Evolutionary conservation across 768 basidiomycete genomes (phyloP).

Genomic region (Chalciporus chontae): DNA sequence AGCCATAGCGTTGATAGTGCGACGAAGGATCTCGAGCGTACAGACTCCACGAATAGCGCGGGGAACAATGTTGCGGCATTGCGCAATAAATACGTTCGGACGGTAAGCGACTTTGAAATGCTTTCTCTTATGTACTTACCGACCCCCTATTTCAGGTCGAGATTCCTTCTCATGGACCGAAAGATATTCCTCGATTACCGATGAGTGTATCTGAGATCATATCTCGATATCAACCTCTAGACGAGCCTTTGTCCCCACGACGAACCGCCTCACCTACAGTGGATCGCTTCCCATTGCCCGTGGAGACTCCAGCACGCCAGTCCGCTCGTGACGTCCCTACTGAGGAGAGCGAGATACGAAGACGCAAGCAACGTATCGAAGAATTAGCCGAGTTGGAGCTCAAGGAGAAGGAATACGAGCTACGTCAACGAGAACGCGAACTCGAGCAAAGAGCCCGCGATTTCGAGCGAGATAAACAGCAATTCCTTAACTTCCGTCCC

Average conservation of each 20-base stretch:
- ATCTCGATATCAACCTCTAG: constrained; percentile 52
- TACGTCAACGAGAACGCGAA: constrained; percentile 52
- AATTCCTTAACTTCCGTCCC: constrained; percentile 35
- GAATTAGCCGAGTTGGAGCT: constrained; percentile 52
- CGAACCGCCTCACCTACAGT: constrained; percentile 34
- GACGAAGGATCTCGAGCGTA: constrained; percentile 42
- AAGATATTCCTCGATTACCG: constrained; percentile 61
- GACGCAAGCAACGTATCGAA: constrained; percentile 41
- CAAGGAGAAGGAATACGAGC: constrained; percentile 51
- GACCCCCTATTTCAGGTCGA: constrained; percentile 38
- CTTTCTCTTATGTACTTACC: constrained; percentile 4
- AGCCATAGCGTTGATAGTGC: constrained; percentile 31
- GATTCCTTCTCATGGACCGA: constrained; percentile 50
- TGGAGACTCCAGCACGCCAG: constrained; percentile 20
- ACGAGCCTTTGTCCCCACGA: constrained; percentile 42
- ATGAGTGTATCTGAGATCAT: constrained; percentile 63
- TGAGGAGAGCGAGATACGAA: constrained; percentile 26
- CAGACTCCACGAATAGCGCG: constrained; percentile 49
- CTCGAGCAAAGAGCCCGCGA: constrained; percentile 51
- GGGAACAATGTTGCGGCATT: constrained; percentile 68
- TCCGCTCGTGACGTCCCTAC: constrained; percentile 13
- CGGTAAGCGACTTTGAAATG: constrained; percentile 38
- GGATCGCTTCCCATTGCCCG: constrained; percentile 24
- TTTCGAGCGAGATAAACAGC: constrained; percentile 53
- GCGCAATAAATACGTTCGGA: constrained; percentile 57